Evolutionary conservation across 495 filamentous ascomycete species (phyloP).

Genomic region (Penicillium longicatenatum): DNA sequence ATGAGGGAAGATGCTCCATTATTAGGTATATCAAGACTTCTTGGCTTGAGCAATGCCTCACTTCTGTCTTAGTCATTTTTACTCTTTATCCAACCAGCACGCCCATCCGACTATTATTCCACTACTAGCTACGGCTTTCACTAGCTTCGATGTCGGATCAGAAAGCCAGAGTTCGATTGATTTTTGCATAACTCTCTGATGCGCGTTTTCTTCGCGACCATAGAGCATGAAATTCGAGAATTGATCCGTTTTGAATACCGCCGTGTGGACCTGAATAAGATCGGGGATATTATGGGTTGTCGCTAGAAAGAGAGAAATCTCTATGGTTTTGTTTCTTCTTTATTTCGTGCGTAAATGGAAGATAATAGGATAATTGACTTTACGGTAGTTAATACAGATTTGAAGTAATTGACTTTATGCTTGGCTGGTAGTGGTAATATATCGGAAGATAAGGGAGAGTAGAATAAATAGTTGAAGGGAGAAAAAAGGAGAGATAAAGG

Average conservation of each 20-base stretch:
- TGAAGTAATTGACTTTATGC: slow-evolving; percentile 1
- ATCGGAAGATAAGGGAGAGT: neutral
- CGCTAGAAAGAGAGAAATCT: neutral
- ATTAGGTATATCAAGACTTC: neutral
- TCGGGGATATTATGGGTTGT: slow-evolving; percentile 1
- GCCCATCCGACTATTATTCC: slow-evolving; percentile 1
- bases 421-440: neutral
- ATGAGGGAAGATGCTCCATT: neutral
- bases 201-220: neutral
- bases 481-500: neutral
- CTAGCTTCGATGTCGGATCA: slow-evolving; percentile 2
- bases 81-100: neutral
- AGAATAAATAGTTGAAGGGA: neutral
- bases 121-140: slow-evolving; percentile 1
- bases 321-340: neutral
- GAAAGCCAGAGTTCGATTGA: neutral
- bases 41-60: neutral
- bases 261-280: neutral
- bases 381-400: neutral
- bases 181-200: neutral
- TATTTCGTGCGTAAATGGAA: neutral
- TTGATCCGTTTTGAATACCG: slow-evolving; percentile 2
- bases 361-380: neutral
- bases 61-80: neutral
- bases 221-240: neutral